phyloP scores from a whole-genome alignment of 768 basidiomycete genomes.

The Jaapia argillacea region DNA sequence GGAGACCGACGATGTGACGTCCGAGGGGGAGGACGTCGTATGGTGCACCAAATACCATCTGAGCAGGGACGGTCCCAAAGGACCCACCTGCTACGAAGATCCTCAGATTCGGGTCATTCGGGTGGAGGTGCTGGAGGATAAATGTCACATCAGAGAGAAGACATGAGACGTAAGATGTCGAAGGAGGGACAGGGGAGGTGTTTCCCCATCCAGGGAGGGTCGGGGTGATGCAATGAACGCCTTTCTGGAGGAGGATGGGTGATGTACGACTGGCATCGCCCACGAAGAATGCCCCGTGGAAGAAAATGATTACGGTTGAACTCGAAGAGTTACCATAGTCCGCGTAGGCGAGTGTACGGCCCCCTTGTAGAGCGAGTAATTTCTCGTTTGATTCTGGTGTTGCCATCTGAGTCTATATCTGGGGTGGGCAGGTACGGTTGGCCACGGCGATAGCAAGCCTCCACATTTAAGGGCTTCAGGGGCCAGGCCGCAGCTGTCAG shows the following conservation, averaged over 20 bases:
- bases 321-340: slow-evolving; percentile 24
- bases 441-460: too few species aligned
- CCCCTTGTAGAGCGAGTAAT: too few species aligned
- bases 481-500: too few species aligned
- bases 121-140: slow-evolving; percentile 41
- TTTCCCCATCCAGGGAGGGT: slow-evolving; percentile 53
- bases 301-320: slow-evolving; percentile 36
- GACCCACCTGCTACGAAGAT: too few species aligned
- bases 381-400: too few species aligned
- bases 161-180: too few species aligned
- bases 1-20: slow-evolving; percentile 31
- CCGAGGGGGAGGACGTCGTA: slow-evolving; percentile 43
- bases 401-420: too few species aligned
- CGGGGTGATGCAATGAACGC: slow-evolving; percentile 37
- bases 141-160: slow-evolving; percentile 38
- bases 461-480: too few species aligned
- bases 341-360: too few species aligned
- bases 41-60: slow-evolving; percentile 44
- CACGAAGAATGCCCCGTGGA: slow-evolving; percentile 47
- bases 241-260: slow-evolving; percentile 26
- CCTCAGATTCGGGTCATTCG: too few species aligned
- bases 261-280: slow-evolving; percentile 30
- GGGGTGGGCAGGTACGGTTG: too few species aligned
- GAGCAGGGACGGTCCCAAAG: slow-evolving; percentile 43
- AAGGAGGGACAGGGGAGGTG: too few species aligned